These are phyloP conservation scores for Mollisia scopiformis DNA, from an alignment of 2,329 filamentous ascomycete genomes.

Conservation along the genomic window DNA sequence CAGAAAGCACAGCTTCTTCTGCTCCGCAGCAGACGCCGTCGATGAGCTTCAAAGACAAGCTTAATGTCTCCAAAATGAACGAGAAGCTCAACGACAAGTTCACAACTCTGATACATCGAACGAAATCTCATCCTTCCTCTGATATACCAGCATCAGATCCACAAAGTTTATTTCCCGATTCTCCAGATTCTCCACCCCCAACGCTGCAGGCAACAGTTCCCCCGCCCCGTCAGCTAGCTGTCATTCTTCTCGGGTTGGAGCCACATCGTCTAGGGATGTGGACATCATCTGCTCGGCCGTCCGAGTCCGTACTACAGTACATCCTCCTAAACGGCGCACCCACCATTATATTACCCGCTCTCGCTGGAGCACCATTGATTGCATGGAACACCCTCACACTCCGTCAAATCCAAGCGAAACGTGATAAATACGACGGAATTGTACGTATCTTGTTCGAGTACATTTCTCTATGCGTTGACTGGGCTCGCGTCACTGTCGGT, in stretches of 20 bases:
- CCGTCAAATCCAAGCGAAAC: conserved; percentile 15
- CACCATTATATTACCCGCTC: conserved; percentile 16
- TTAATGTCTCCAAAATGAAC: conserved; percentile 14
- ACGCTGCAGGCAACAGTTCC: conserved; percentile 11
- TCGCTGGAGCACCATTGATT: conserved; percentile 18
- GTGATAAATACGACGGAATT: conserved; percentile 13
- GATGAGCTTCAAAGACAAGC: conserved; percentile 10
- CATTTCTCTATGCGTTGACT: conserved; percentile 19
- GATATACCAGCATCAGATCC: conserved; percentile 6
- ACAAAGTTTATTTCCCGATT: no score
- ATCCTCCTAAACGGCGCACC: conserved; percentile 18
- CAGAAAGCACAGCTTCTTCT: conserved; percentile 1
- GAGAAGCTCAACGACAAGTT: conserved; percentile 18
- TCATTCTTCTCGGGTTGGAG: conserved; percentile 18
- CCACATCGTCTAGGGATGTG: conserved; percentile 19
- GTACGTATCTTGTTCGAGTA: conserved; percentile 19
- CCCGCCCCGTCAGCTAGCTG: conserved; percentile 15
- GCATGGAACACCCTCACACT: conserved; percentile 19
- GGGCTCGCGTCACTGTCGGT: conserved; percentile 17
- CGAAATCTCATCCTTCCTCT: conserved; percentile 2
- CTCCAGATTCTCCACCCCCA: conserved; percentile 16
- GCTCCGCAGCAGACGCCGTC: not conserved
- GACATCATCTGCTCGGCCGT: conserved; percentile 17
- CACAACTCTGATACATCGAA: conserved; percentile 10
- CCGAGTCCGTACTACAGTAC: conserved; percentile 18